Evolutionary conservation across 2,329 filamentous ascomycete genomes (phyloP).

Genomic region (Fusarium sambucinum): DNA sequence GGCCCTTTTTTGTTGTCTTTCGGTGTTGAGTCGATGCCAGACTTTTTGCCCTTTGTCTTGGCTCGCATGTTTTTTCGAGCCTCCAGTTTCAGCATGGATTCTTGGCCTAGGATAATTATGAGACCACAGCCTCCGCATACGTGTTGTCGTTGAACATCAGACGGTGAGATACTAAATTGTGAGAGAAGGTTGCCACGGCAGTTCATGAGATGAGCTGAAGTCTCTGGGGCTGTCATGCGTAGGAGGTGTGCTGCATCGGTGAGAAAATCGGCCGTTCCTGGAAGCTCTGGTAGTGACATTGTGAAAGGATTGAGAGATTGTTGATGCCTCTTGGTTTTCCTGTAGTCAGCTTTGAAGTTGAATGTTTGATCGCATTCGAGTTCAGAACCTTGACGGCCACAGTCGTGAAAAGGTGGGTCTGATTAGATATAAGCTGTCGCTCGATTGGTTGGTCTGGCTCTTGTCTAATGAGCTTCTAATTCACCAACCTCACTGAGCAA

Average conservation of each 20-base stretch:
- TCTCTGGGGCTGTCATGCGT: conserved; percentile 63
- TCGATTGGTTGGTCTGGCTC: conserved; percentile 15
- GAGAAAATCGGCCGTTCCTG: conserved; percentile 59
- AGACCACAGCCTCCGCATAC: conserved; percentile 71
- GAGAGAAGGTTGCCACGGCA: conserved; percentile 63
- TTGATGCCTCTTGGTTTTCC: neutral
- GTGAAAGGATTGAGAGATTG: too few relatives aligned
- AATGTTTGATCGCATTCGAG: conserved; percentile 6
- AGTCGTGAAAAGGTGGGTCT: conserved; percentile 13
- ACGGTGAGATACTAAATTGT: conserved; percentile 57
- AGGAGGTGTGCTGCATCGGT: conserved; percentile 71
- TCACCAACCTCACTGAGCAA: neutral
- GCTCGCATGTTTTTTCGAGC: conserved; percentile 27
- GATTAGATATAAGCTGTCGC: conserved; percentile 3
- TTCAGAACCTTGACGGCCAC: conserved; percentile 32
- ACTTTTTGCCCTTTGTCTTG: conserved; percentile 17
- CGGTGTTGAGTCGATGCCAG: conserved; percentile 10
- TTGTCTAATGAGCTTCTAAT: neutral
- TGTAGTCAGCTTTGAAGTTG: conserved; percentile 5
- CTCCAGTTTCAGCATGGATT: conserved; percentile 57
- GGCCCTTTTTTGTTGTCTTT: conserved; percentile 34
- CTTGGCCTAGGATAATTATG: conserved; percentile 67
- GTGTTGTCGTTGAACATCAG: conserved; percentile 65
- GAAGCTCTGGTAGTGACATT: conserved; percentile 43
- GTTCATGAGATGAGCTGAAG: conserved; percentile 70